Evolutionary conservation across 1,284 basidiomycete genomes (phyloP).

Genomic region (Vanrija humicola): DNA sequence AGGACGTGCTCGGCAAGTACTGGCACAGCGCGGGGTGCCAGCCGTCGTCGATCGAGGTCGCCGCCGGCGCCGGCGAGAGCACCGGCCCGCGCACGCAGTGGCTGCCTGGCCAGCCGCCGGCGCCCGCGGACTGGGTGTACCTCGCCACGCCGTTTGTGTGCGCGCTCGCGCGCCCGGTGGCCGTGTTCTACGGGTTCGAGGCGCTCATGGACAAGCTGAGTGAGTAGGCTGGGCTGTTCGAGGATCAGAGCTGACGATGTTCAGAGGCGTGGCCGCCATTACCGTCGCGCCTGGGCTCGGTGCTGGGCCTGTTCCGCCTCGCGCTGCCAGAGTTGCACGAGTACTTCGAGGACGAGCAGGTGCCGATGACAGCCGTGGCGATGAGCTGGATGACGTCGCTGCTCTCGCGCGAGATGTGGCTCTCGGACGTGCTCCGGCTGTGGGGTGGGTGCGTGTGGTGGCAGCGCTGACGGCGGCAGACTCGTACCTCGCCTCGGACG

Average conservation of each 20-base stretch:
- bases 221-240: constrained; percentile 16
- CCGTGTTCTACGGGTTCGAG: constrained; percentile 39
- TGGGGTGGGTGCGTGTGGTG: constrained; percentile 36
- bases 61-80: not conserved
- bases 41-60: constrained; percentile 11
- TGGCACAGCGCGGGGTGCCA: constrained; percentile 29
- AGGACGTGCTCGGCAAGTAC: constrained; percentile 44
- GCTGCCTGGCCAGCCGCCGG: constrained; percentile 6
- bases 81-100: constrained; percentile 2
- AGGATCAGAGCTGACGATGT: not conserved
- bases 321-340: constrained; percentile 42
- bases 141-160: constrained; percentile 44
- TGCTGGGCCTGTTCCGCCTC: constrained; percentile 41
- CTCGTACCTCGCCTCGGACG: constrained; percentile 42
- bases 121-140: constrained; percentile 41
- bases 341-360: constrained; percentile 49
- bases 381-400: constrained; percentile 44
- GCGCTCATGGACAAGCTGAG: constrained; percentile 38
- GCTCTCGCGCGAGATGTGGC: constrained; percentile 45
- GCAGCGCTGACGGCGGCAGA: constrained; percentile 20
- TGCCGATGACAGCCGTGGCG: constrained; percentile 40
- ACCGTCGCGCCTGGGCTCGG: constrained; percentile 35
- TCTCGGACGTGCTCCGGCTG: constrained; percentile 41
- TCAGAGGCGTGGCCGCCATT: constrained; percentile 38
- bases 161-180: constrained; percentile 33